Percentiles rank a stretch among this genome's conserved stretches.
Evolutionary conservation across 129 eudicot genomes (phyloP).

Genomic region (Flaveria ramosissima): DNA sequence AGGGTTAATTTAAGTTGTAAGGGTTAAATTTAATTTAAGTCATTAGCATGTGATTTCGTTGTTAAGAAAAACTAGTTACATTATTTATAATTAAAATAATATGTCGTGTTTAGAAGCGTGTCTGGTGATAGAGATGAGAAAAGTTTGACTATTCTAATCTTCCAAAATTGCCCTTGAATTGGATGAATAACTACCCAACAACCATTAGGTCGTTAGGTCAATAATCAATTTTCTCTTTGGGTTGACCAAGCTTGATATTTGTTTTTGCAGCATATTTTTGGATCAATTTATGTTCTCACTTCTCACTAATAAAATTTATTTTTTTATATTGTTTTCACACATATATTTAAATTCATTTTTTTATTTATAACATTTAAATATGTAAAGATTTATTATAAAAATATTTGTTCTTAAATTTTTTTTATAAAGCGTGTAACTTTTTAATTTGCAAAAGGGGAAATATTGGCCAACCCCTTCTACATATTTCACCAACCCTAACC

Average conservation of each 20-base stretch:
- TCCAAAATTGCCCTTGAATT: constrained; percentile 23
- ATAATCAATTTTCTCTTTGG: neutral
- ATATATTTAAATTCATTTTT: neutral
- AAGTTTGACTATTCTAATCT: constrained; percentile 17
- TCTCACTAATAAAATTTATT: neutral
- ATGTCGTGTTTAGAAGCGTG: constrained; percentile 33
- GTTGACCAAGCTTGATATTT: constrained; percentile 28
- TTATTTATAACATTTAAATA: neutral
- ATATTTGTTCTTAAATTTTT: neutral
- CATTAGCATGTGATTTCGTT: too few species aligned
- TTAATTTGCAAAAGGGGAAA: neutral
- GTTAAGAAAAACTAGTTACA: too few species aligned
- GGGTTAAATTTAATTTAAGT: too few species aligned
- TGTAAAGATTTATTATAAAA: neutral
- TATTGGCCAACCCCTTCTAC: constrained; percentile 37
- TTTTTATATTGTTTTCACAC: neutral
- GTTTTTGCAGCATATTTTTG: neutral
- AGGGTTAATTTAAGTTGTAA: too few species aligned
- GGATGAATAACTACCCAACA: constrained; percentile 31
- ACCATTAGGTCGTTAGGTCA: constrained; percentile 31
- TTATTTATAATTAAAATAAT: too few species aligned
- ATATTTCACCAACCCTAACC: constrained; percentile 31
- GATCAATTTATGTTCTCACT: constrained; percentile 23
- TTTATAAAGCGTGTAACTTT: neutral
- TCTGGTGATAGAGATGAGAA: constrained; percentile 15